Percentiles rank a stretch among this genome's conserved stretches.
Conservation (phyloP, 306 rosid species). For the Mimosa bimucronata region DNA sequence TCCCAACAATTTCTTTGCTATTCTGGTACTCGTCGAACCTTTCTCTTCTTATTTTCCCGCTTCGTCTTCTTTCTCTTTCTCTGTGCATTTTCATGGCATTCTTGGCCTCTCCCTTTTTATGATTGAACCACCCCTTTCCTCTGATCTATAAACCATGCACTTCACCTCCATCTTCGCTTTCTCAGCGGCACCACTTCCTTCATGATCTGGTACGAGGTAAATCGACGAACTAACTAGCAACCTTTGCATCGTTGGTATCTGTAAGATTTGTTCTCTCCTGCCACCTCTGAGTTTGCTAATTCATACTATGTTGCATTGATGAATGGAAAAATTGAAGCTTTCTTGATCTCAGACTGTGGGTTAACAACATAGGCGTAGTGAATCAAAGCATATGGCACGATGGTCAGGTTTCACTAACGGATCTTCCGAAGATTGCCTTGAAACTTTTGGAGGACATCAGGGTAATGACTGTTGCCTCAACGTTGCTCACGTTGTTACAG, state of each 20-base stretch:
- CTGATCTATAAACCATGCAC: not conserved
- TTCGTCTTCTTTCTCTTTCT: not conserved
- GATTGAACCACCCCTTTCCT: not conserved
- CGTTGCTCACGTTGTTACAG: slow-evolving; percentile 24
- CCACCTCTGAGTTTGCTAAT: not conserved
- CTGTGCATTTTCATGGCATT: not conserved
- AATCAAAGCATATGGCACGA: slow-evolving; percentile 69
- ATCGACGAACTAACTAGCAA: slow-evolving; percentile 29
- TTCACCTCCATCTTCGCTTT: not conserved
- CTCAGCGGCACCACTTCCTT: slow-evolving; percentile 24
- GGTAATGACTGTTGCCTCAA: slow-evolving; percentile 36
- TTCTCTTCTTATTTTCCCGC: not conserved
- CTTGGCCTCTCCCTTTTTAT: not conserved
- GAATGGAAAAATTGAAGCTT: not conserved
- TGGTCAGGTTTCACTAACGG: slow-evolving; percentile 58
- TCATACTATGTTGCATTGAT: not conserved
- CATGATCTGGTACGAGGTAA: slow-evolving; percentile 44
- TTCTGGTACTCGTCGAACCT: not conserved
- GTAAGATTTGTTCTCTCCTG: slow-evolving; percentile 25
- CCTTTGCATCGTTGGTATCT: slow-evolving; percentile 16
- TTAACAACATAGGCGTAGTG: slow-evolving; percentile 11
- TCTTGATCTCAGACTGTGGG: not conserved
- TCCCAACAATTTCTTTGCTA: not conserved
- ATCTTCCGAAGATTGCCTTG: slow-evolving; percentile 53
- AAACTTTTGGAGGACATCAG: slow-evolving; percentile 40